phyloP scores from a whole-genome alignment of 1,284 basidiomycete species.

The Rhodotorula sp. region DNA sequence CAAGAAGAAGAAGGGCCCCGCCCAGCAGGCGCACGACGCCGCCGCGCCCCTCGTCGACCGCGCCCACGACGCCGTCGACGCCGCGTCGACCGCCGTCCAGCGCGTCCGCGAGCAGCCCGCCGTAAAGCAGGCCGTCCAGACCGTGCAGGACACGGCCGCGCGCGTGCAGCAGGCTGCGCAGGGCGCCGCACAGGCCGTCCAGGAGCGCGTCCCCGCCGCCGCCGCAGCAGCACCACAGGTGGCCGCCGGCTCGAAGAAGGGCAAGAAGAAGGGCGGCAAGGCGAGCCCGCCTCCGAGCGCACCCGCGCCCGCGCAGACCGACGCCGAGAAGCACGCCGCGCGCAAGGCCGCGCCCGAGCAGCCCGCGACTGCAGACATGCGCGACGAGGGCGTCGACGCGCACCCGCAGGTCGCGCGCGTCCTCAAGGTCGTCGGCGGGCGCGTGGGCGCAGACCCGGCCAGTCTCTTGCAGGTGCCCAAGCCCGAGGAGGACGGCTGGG shows the following conservation, averaged over 20 bases:
- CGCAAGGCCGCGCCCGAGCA: not conserved
- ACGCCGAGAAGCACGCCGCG: conserved; percentile 7
- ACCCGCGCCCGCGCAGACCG: not conserved
- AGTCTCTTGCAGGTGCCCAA: not conserved
- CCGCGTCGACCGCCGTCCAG: conserved; percentile 8
- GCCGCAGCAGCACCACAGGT: not conserved
- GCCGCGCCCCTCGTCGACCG: not conserved
- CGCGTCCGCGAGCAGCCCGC: not conserved
- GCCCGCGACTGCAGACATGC: conserved; percentile 24
- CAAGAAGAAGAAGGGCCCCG: conserved; percentile 17
- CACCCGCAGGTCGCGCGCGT: conserved; percentile 20
- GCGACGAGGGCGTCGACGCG: conserved; percentile 27
- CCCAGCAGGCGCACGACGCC: no score
- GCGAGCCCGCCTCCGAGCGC: not conserved
- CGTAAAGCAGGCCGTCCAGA: not conserved
- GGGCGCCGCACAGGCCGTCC: not conserved
- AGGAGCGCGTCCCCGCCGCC: not conserved
- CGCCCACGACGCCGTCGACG: conserved; percentile 2
- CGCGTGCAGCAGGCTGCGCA: not conserved
- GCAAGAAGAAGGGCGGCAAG: conserved; percentile 9
- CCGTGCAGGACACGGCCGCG: not conserved
- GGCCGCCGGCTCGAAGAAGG: conserved; percentile 8
- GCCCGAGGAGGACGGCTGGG: conserved; percentile 13
- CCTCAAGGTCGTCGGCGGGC: conserved; percentile 38
- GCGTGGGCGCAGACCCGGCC: conserved; percentile 20